A percentile compares a stretch with the other conserved stretches of the same genome.
Conservation (phyloP, 2,329 filamentous ascomycete genomes). For the Spiromastix sp. region DNA sequence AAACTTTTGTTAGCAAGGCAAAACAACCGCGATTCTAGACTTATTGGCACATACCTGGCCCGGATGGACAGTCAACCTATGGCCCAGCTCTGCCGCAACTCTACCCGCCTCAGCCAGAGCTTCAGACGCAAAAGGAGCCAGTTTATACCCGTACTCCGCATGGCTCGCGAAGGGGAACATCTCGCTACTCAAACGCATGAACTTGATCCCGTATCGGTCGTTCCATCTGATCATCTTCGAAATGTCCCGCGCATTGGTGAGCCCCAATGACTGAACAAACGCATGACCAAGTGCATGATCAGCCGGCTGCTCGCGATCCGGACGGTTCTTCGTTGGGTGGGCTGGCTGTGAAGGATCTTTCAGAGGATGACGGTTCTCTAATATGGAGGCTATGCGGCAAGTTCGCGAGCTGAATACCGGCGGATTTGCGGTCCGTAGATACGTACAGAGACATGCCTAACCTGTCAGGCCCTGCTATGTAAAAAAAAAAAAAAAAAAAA, state of each 20-base stretch:
- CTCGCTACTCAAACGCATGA: conserved; percentile 84
- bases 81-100: conserved; percentile 66
- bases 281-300: conserved; percentile 59
- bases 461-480: not conserved
- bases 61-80: conserved; percentile 81
- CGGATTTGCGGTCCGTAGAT: conserved; percentile 69
- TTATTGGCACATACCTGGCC: conserved; percentile 48
- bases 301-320: conserved; percentile 60
- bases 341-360: conserved; percentile 64
- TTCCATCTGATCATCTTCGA: conserved; percentile 87
- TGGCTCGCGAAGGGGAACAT: conserved; percentile 98
- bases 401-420: conserved; percentile 86
- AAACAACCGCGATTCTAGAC: not conserved
- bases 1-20: not conserved
- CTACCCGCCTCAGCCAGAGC: conserved; percentile 65
- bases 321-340: conserved; percentile 76
- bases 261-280: conserved; percentile 65
- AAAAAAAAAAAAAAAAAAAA: not conserved
- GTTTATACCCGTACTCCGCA: conserved; percentile 71
- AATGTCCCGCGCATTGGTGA: conserved; percentile 75
- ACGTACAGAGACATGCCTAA: conserved; percentile 83
- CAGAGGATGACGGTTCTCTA: conserved; percentile 79
- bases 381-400: conserved; percentile 79
- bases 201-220: conserved; percentile 80
- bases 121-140: conserved; percentile 73